These are phyloP conservation scores for Malus sieversii DNA, from an alignment of 306 rosid genomes.

Conservation along the genomic window DNA sequence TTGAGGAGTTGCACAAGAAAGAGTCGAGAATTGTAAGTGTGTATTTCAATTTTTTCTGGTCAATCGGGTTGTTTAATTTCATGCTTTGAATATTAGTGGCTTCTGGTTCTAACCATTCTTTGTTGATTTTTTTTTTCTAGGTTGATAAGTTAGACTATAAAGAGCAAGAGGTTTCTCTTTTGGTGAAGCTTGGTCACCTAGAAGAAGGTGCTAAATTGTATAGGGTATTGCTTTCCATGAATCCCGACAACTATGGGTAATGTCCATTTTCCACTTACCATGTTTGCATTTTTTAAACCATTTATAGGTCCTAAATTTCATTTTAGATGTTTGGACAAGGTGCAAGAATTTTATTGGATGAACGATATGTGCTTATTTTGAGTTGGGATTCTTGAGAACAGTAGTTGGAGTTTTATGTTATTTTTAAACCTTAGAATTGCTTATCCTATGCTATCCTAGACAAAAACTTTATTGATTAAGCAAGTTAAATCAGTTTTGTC, in stretches of 20 bases:
- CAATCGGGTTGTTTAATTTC: slow-evolving; percentile 9
- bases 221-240: slow-evolving; percentile 66
- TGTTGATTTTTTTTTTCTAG: slow-evolving; percentile 32
- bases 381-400: background rate
- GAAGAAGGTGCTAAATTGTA: slow-evolving; percentile 68
- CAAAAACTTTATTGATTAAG: background rate
- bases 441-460: background rate
- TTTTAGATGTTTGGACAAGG: background rate
- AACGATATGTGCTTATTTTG: background rate
- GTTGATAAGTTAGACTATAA: slow-evolving; percentile 75
- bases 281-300: background rate
- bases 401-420: background rate
- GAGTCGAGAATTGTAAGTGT: slow-evolving; percentile 71
- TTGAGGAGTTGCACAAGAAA: slow-evolving; percentile 74
- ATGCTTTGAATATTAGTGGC: slow-evolving; percentile 9
- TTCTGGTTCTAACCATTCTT: slow-evolving; percentile 13
- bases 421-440: background rate
- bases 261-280: background rate
- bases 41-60: background rate
- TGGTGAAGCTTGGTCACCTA: slow-evolving; percentile 70
- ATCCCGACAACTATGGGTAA: slow-evolving; percentile 94
- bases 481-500: no score
- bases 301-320: background rate
- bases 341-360: background rate
- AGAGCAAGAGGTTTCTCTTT: slow-evolving; percentile 87